phyloP scores from a whole-genome alignment of 371 early-diverging fungal species.

The Circinella minor region DNA sequence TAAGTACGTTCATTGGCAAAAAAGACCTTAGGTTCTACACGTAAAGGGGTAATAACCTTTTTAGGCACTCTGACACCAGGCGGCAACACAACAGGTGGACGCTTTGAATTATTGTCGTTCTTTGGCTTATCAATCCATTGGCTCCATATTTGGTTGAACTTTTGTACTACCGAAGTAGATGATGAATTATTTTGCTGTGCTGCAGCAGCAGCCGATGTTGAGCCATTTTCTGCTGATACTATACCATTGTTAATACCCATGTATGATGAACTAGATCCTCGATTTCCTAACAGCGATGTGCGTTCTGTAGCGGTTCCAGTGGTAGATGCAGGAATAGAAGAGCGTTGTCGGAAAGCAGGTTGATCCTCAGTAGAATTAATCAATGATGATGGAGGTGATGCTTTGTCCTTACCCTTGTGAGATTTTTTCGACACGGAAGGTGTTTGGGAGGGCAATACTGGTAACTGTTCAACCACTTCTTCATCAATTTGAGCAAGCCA shows the following conservation, averaged over 20 bases:
- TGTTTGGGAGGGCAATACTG: constrained; percentile 12
- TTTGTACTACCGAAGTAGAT: background rate
- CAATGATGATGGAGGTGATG: constrained; percentile 26
- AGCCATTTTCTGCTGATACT: background rate
- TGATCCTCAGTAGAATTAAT: constrained; percentile 4
- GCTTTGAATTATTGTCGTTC: background rate
- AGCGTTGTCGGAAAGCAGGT: constrained; percentile 3
- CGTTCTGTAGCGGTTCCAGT: constrained; percentile 28
- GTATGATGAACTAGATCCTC: constrained; percentile 1
- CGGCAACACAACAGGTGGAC: constrained; percentile 43
- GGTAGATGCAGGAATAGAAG: background rate
- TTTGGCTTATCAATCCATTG: background rate
- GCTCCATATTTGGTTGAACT: background rate
- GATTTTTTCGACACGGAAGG: constrained; percentile 9
- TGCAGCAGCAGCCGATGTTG: background rate
- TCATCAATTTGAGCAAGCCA: constrained; percentile 97
- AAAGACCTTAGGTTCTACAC: constrained; percentile 99
- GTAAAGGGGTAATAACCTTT: constrained; percentile 79
- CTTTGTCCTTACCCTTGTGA: constrained; percentile 81
- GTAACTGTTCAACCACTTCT: constrained; percentile 60
- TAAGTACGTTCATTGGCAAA: constrained; percentile 99
- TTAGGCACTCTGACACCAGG: constrained; percentile 61
- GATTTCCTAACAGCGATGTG: constrained; percentile 27
- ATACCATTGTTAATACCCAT: background rate
- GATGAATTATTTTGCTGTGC: background rate